A percentile compares a stretch with the other conserved stretches of the same genome.
phyloP scores from a whole-genome alignment of 345 rosid species.

The Eucalyptus polyanthemos region DNA sequence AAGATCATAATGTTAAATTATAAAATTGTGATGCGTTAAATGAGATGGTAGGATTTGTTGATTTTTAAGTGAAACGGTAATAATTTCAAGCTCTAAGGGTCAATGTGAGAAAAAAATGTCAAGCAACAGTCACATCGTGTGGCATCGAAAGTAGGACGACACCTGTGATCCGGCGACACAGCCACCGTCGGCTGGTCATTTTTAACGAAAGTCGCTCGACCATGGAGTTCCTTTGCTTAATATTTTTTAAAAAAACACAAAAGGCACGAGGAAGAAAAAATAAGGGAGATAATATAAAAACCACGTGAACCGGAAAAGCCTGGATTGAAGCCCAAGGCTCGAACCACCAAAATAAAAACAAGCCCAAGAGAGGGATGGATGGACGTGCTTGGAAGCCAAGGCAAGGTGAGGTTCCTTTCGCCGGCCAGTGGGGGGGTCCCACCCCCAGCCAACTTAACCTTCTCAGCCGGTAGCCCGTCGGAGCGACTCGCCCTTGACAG shows the following conservation, averaged over 20 bases:
- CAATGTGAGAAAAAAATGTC: not conserved
- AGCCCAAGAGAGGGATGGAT: not conserved
- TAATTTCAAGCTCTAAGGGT: too few relatives aligned
- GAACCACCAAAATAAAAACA: not conserved
- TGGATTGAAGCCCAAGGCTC: not conserved
- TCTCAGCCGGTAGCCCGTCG: not conserved
- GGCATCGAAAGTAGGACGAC: not conserved
- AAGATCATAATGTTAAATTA: too few relatives aligned
- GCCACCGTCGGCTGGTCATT: not conserved
- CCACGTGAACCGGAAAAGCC: not conserved
- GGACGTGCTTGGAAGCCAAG: not conserved
- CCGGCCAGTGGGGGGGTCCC: not conserved
- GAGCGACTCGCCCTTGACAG: not conserved
- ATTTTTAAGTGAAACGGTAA: not conserved
- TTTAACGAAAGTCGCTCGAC: not conserved
- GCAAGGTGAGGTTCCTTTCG: not conserved
- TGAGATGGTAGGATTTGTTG: rapidly evolving
- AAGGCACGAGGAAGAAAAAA: not conserved
- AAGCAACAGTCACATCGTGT: not conserved
- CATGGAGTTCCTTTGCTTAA: not conserved
- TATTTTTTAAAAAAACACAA: not conserved
- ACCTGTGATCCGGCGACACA: not conserved
- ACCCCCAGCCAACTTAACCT: not conserved
- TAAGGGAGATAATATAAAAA: not conserved
- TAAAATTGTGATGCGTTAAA: rapidly evolving